Evolutionary conservation across 169 alveolate species (phyloP), one percentile per base, ranked within the genome.

Genomic region (Theileria sp.): DNA sequence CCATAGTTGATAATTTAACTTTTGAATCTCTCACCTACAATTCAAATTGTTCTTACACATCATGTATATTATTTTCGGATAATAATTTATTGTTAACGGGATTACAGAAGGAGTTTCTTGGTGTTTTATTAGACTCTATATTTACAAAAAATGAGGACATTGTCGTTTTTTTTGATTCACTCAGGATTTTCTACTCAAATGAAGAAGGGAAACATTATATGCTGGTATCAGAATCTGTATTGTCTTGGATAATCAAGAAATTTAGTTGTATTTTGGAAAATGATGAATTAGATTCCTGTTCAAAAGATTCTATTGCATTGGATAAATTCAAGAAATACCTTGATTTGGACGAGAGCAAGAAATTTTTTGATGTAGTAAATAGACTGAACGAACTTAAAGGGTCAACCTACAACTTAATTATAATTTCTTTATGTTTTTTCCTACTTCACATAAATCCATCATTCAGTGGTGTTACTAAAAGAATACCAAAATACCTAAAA

Each of bases 401-500:
- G 38, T 19, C 38, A 3, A 64, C 32, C 51, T 64, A 15, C 2
- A 64, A 21, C 32, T 28, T 64, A 30, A n/a, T 26, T 28, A 23
- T 60, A 44, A n/a, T n/a, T 1, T 50, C 77, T n/a, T 4, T 51
- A 44, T 26, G 32, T 12, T 74, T 60, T 25, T 74, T 74, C 21
- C 3, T 74, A 28, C 70, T 74, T 54, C 34, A 58, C 54, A 13
- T 54, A 28, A 74, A 74, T 10, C 79, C 80, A 13, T 74, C 23
- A 0, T 60, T 74, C 8, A 23, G 58, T 6, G 60, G 44, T 30
- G 44, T 74, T 25, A 5, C 26, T 12, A 74, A 26, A 23, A 13
- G 62, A 3, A 56, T 74, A 28, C 19, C 8, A 2, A 32, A 8
- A 19, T 54, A 13, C 21, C 26, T 74, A 36, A 23, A 36, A 0